Percentiles rank a stretch among this genome's conserved stretches.
Conservation (phyloP, 1,284 basidiomycete genomes). For the Malassezia vespertilionis region DNA sequence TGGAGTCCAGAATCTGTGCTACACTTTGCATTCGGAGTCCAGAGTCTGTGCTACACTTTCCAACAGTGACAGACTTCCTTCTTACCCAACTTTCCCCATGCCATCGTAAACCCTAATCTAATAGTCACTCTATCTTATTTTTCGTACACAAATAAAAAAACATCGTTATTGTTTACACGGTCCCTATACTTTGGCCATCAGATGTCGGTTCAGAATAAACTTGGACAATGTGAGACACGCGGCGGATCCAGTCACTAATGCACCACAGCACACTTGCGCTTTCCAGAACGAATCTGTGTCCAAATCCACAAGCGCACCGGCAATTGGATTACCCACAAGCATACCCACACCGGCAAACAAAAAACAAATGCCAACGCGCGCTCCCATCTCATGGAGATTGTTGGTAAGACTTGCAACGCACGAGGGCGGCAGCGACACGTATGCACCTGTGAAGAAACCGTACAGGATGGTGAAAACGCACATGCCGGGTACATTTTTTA, state of each 20-base stretch:
- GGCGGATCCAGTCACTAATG: neutral
- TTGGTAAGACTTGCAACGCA: neutral
- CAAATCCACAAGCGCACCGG: constrained; percentile 12
- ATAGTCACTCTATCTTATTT: too few species aligned
- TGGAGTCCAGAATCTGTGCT: too few species aligned
- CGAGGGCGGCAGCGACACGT: constrained; percentile 23
- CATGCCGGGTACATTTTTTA: constrained; percentile 5
- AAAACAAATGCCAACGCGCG: constrained; percentile 5
- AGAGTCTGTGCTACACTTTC: too few species aligned
- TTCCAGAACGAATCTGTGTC: constrained; percentile 4
- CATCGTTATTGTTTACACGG: too few species aligned
- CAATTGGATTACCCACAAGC: constrained; percentile 19
- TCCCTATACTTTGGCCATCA: too few species aligned
- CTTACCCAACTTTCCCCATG: too few species aligned
- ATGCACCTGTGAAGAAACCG: constrained; percentile 28
- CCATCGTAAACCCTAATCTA: too few species aligned
- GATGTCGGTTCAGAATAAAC: neutral
- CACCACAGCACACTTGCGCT: constrained; percentile 14
- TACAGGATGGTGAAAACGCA: constrained; percentile 25
- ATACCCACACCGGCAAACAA: constrained; percentile 10
- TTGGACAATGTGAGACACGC: neutral
- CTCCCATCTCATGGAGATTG: constrained; percentile 1
- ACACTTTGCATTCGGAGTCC: too few species aligned
- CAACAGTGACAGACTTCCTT: too few species aligned
- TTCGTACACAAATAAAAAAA: too few species aligned